Evolutionary conservation across 345 rosid genomes (phyloP).

Genomic region (Pugionium dolabratum): DNA sequence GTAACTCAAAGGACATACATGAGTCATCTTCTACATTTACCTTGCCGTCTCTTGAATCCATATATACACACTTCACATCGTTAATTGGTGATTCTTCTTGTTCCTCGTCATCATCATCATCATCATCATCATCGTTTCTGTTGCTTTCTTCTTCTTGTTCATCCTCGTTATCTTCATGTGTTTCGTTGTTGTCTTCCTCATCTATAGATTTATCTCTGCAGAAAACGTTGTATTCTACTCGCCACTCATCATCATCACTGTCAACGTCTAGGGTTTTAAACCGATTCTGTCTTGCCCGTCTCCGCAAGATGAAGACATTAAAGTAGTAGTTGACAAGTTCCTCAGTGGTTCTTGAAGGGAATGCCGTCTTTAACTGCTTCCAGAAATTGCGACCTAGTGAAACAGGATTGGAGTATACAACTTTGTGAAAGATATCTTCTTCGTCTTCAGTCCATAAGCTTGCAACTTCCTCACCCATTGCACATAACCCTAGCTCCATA

Average conservation of each 20-base stretch:
- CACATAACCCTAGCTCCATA: slow-evolving; percentile 59
- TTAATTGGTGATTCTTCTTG: slow-evolving; percentile 16
- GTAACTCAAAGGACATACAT: slow-evolving; percentile 60
- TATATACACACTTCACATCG: slow-evolving; percentile 27
- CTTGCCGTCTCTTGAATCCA: slow-evolving; percentile 26
- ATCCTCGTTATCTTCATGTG: slow-evolving; percentile 32
- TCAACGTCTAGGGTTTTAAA: slow-evolving; percentile 51
- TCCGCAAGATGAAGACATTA: slow-evolving; percentile 69
- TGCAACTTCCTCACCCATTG: slow-evolving; percentile 75
- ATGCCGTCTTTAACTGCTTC: slow-evolving; percentile 49
- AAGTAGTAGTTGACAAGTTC: slow-evolving; percentile 87
- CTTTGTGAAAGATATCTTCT: slow-evolving; percentile 53
- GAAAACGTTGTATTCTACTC: slow-evolving; percentile 34
- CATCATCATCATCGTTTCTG: slow-evolving; percentile 38
- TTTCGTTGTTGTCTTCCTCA: slow-evolving; percentile 41
- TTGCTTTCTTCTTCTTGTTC: slow-evolving; percentile 26
- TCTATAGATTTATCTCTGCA: slow-evolving; percentile 36
- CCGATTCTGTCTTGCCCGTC: slow-evolving; percentile 75
- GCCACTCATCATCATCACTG: slow-evolving; percentile 87
- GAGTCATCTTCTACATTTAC: slow-evolving; percentile 46
- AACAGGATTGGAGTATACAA: slow-evolving; percentile 58
- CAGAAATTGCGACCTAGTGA: slow-evolving; percentile 65
- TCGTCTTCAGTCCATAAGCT: slow-evolving; percentile 71
- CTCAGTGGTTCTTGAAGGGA: slow-evolving; percentile 54
- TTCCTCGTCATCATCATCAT: slow-evolving; percentile 7